Evolutionary conservation across 2,329 filamentous ascomycete species (phyloP), one percentile per base, ranked within the genome.

Genomic region (Ramularia endophylla): DNA sequence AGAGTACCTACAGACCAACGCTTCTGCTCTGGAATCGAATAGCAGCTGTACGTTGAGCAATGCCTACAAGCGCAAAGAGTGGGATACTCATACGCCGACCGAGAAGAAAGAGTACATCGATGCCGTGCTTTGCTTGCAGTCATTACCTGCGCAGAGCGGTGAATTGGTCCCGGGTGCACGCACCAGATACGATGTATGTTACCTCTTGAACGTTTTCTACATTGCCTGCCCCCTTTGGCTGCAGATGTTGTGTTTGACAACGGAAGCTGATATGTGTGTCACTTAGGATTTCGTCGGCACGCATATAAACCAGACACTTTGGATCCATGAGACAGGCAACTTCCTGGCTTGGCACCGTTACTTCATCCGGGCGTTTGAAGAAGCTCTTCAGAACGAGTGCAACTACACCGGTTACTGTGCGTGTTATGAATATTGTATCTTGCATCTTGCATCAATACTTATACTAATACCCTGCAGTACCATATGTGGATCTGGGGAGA

Each of bases 61-160:
- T 41, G 61, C 61, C 1, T 54, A 57, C 3, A 53, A 69, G 3
- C 59, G 70, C 35, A 56, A 57, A 47, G 69, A 73, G 57, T 72
- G 70, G 70, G 47, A 52, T 20, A 42, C 53, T 0, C 45, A 62
- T 4, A 46, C 40, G 3, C 27, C 36, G 5, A 20, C 41, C 0
- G 46, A 60, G 42, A 59, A 60, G 45, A 56, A 43, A 20, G 47
- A 43, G 17, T 61, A 60, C 36, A 60, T 56, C 39, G 30, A 53
- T 34, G 60, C 60, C 1, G 56, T 62, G 2, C 43, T 48, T 27
- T 63, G 60, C 38, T 36, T 62, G 12, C 51, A 55, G 34, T 44
- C 44, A 8, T 56, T 51, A 27, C 54, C 58, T 7, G 45, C 55
- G 2, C 44, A 53, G 15, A 48, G 43, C 22, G 45, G 47, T 48